Percentiles rank a stretch among this genome's conserved stretches.
These are phyloP conservation scores for Diplodia scrobiculata DNA, from an alignment of 2,329 filamentous ascomycete species.

Conservation along the genomic window DNA sequence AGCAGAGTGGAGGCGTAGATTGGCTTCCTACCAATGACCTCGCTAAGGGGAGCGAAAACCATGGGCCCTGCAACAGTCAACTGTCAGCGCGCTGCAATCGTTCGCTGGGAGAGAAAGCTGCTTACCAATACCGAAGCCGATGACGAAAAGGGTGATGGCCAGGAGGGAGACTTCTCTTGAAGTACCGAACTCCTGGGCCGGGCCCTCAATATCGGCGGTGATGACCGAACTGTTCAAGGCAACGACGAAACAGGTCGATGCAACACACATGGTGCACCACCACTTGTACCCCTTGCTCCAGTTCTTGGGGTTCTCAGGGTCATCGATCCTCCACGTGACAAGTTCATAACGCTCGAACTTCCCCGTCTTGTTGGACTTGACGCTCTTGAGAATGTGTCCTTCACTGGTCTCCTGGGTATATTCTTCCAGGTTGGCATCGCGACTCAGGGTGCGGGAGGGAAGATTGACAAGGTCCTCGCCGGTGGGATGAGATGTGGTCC, in stretches of 20 bases:
- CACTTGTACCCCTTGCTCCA: conserved; percentile 78
- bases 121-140: conserved; percentile 75
- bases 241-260: conserved; percentile 55
- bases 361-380: conserved; percentile 58
- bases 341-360: conserved; percentile 59
- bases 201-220: conserved; percentile 71
- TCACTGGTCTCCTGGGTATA: conserved; percentile 63
- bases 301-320: conserved; percentile 81
- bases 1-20: conserved; percentile 71
- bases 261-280: conserved; percentile 79
- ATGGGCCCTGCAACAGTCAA: conserved; percentile 61
- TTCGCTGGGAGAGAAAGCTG: background rate
- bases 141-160: conserved; percentile 73
- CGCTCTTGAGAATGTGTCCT: conserved; percentile 63
- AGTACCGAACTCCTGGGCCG: conserved; percentile 65
- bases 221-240: conserved; percentile 68
- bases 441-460: conserved; percentile 65
- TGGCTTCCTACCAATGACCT: conserved; percentile 70
- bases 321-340: conserved; percentile 70
- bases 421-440: conserved; percentile 61
- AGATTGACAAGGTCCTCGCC: conserved; percentile 58
- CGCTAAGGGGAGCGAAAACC: conserved; percentile 75
- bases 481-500: conserved; percentile 22
- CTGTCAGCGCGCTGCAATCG: background rate
- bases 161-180: conserved; percentile 73